These are phyloP conservation scores for Torulaspora delbrueckii DNA, from an alignment of 805 yeast species.

Conservation along the genomic window DNA sequence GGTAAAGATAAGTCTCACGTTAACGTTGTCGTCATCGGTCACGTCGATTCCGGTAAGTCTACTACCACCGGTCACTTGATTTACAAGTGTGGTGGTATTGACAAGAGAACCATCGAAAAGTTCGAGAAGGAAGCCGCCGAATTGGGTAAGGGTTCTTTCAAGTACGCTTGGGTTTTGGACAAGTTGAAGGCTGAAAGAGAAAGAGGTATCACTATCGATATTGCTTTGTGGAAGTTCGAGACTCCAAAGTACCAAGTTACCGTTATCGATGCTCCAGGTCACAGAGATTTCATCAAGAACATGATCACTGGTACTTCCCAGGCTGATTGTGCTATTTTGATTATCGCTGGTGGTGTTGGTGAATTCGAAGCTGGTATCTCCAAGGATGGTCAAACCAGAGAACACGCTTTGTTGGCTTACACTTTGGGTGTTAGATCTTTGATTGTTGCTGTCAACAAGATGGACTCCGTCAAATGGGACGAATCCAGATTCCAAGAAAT, in stretches of 20 bases:
- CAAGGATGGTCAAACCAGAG: slow-evolving; percentile 93
- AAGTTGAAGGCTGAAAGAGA: slow-evolving; percentile 94
- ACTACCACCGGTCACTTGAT: slow-evolving; percentile 99
- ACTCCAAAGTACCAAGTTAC: slow-evolving; percentile 86
- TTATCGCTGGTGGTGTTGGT: slow-evolving; percentile 89
- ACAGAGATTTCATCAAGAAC: slow-evolving; percentile 94
- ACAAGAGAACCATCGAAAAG: slow-evolving; percentile 98
- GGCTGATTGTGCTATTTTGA: slow-evolving; percentile 88
- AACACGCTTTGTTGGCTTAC: slow-evolving; percentile 86
- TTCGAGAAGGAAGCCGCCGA: slow-evolving; percentile 98
- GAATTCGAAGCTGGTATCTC: slow-evolving; percentile 95
- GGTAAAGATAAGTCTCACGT: slow-evolving; percentile 97
- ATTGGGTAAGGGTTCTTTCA: slow-evolving; percentile 95
- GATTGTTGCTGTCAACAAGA: slow-evolving; percentile 89
- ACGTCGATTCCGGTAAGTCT: slow-evolving; percentile 99
- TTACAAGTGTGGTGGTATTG: slow-evolving; percentile 99
- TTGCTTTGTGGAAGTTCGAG: slow-evolving; percentile 89
- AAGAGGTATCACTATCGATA: slow-evolving; percentile 95
- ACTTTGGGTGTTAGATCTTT: slow-evolving; percentile 84
- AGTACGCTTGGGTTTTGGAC: slow-evolving; percentile 97
- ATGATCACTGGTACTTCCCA: slow-evolving; percentile 94
- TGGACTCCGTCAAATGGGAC: slow-evolving; percentile 90
- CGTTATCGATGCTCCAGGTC: slow-evolving; percentile 94
- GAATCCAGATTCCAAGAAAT: slow-evolving; percentile 76
- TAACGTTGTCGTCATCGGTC: slow-evolving; percentile 99